Evolutionary conservation across 257 asterid genomes (phyloP), one percentile per base, ranked within the genome.

Genomic region (Plantago major): DNA sequence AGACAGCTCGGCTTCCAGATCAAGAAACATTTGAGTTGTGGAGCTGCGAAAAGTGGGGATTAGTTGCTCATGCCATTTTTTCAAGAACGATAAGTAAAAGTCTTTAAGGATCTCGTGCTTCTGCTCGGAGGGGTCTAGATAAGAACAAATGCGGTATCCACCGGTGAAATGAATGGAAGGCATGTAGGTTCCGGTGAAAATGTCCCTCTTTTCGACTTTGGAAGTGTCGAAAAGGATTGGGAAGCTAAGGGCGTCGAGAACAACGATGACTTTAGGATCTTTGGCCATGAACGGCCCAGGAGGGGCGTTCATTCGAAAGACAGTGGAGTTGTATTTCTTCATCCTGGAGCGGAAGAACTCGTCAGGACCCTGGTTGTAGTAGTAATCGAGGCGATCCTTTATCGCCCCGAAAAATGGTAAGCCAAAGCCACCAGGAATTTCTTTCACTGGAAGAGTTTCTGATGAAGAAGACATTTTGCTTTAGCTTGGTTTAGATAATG

Each of bases 241-340:
- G 45, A 78, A 78, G 62, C 77, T 74, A 37, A 54, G 60, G 55
- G 50, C 70, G 51, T 70, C 75, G n/a, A 70, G 75, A 14, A 70
- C 58, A 40, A 58, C 76, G 0, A 83, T 22, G 4, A 80, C 90
- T 42, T 57, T 76, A 0, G 90, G 49, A 15, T 81, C 17, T 0
- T 52, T n/a, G 37, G 85, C 76, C 38, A 69, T 65, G 67, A 81
- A 83, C 8, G 90, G 87, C 15, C 87, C 90, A 0, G 87, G 90
- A 9, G 85, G 85, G 75, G 67, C 71, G 55, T 83, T 81, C 43
- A 62, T 58, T 37, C 81, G 50, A 49, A 76, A 81, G 7, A 83
- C 80, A 0, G 87, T 81, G 37, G 90, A 83, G 19, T 74, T 69
- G 66, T 83, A 58, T n/a, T 76, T 73, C 33, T 73, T 58, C 14